Conservation (phyloP, 2,329 filamentous ascomycete species). For the Pyricularia grisea region DNA sequence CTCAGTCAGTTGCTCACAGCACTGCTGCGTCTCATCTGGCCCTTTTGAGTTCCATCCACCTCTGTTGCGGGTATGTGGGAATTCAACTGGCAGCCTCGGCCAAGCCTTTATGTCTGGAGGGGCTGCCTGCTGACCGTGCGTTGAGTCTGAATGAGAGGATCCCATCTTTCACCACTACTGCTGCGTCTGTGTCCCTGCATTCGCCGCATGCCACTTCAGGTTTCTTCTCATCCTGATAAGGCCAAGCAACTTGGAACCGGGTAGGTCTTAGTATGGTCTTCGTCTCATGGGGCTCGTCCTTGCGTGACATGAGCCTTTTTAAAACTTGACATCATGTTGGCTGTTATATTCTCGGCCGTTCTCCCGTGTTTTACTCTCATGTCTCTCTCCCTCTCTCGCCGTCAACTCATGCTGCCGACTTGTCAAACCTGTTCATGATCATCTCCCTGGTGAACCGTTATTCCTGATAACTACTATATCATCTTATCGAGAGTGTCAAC, state of each 20-base stretch:
- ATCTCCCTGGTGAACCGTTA: not conserved
- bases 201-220: not conserved
- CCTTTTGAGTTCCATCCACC: not conserved
- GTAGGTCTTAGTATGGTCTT: not conserved
- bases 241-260: not conserved
- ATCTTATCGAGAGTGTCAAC: not conserved
- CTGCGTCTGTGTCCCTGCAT: not conserved
- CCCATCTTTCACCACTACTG: not conserved
- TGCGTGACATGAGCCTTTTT: not conserved
- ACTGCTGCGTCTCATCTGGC: not conserved
- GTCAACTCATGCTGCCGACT: not conserved
- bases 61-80: not conserved
- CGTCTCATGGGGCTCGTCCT: not conserved
- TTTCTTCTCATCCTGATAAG: not conserved
- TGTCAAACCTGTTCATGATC: not conserved
- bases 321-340: not conserved
- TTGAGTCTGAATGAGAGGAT: not conserved
- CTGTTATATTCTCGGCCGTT: not conserved
- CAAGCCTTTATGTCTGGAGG: not conserved
- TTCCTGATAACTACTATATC: not conserved
- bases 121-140: not conserved
- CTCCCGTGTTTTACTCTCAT: not conserved
- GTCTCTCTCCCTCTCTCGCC: not conserved
- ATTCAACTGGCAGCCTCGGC: not conserved
- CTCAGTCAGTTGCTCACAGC: not conserved